Conservation (phyloP, 75 land plant genomes). For the Pinus taeda region DNA sequence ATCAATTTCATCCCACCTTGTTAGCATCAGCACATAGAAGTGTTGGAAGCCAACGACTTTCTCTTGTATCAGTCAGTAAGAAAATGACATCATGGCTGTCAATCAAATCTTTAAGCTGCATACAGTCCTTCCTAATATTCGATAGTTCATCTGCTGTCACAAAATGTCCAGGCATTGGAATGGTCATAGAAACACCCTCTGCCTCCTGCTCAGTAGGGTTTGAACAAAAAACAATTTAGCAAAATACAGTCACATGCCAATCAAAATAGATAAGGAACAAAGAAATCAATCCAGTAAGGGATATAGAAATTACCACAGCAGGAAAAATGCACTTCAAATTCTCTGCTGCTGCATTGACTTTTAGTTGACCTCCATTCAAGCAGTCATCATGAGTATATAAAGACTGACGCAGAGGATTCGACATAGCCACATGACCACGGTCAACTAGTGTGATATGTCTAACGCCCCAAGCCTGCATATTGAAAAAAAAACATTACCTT, state of each 20-base stretch:
- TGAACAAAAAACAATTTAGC: neutral
- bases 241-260: neutral
- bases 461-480: constrained; percentile 91
- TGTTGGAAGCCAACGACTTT: constrained; percentile 98
- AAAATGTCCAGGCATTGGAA: constrained; percentile 99
- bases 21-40: constrained; percentile 85
- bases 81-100: constrained; percentile 87
- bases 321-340: constrained; percentile 81
- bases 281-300: constrained; percentile 2
- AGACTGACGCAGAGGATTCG: constrained; percentile 94
- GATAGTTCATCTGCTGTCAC: constrained; percentile 43
- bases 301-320: constrained; percentile 66
- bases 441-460: constrained; percentile 90
- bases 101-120: constrained; percentile 55
- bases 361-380: constrained; percentile 83
- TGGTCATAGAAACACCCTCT: constrained; percentile 67
- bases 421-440: constrained; percentile 88
- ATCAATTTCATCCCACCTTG: constrained; percentile 50
- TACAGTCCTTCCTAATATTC: constrained; percentile 61
- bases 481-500: neutral
- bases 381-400: constrained; percentile 84
- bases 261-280: neutral
- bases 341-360: constrained; percentile 83
- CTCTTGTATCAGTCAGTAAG: constrained; percentile 95
- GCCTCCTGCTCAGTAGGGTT: constrained; percentile 59